phyloP scores from a whole-genome alignment of 805 yeast species.

The Kluyveromyces aestuarii region DNA sequence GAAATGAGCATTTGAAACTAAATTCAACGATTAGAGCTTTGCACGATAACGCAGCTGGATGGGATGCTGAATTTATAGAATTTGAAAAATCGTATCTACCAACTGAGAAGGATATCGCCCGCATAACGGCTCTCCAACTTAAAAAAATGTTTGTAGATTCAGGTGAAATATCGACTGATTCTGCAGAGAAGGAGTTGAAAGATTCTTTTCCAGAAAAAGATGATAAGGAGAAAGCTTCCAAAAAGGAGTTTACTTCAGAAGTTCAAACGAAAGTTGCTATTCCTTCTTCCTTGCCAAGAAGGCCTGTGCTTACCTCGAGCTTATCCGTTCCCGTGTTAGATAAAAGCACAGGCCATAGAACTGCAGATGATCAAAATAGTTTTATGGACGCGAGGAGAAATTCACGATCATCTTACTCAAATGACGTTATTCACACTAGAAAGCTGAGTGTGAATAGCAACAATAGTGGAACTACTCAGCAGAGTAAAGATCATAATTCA shows the following conservation, averaged over 20 bases:
- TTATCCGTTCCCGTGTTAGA: not conserved
- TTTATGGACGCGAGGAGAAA: not conserved
- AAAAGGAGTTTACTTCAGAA: not conserved
- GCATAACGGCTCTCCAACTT: slow-evolving; percentile 82
- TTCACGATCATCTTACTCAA: not conserved
- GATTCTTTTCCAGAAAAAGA: not conserved
- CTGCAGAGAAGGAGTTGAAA: slow-evolving; percentile 5
- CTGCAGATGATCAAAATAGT: not conserved
- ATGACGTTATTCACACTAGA: not conserved
- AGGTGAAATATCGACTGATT: slow-evolving; percentile 10
- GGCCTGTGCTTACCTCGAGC: not conserved
- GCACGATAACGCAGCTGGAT: slow-evolving; percentile 73
- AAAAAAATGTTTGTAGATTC: slow-evolving; percentile 61
- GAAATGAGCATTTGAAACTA: slow-evolving; percentile 59
- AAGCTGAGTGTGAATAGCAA: slow-evolving; percentile 9
- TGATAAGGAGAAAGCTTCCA: not conserved
- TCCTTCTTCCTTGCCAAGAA: not conserved
- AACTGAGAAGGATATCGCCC: slow-evolving; percentile 84
- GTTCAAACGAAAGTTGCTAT: not conserved
- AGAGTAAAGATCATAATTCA: slow-evolving; percentile 12
- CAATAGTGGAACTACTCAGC: slow-evolving; percentile 8
- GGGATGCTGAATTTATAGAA: slow-evolving; percentile 78
- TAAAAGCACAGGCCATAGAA: not conserved
- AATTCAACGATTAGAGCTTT: slow-evolving; percentile 61
- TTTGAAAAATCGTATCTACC: slow-evolving; percentile 79